Base-by-base conservation (phyloP, 495 filamentous ascomycete genomes). In the Penicillium paradoxum region DNA sequence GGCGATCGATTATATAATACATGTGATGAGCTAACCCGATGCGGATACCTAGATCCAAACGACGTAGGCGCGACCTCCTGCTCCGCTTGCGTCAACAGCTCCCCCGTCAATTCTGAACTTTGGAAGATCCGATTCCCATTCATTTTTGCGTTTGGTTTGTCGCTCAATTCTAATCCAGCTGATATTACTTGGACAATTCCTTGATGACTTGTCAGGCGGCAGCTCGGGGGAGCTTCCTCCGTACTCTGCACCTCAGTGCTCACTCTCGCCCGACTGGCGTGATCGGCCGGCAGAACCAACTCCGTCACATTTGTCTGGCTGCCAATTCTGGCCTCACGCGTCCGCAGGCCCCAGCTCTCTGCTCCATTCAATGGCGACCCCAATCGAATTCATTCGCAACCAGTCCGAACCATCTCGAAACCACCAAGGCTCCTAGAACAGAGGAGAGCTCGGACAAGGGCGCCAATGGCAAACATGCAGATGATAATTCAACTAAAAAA, bases 151-250 rank as follows among this genome's bases (percentile, higher is more conserved):
- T 15, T 22, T 19, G 18, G 39, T 27, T 21, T 10, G 4, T 22
- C 15, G 38, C 47, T n/a, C n/a, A 27, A 3, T 14, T 17, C n/a
- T 3, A 25, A 3, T 27, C n/a, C 19, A 41, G 24, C 40, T 43
- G 4, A 36, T 5, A 19, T 19, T 49, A 15, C 25, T 36, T 11
- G 13, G 1, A 52, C 21, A 29, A 11, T n/a, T 11, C 9, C 17
- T 43, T 44, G 37, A 75, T 75, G 70, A 48, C 66, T 68, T 56
- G 64, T 19, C 67, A 66, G 49, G 50, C 62, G 25, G 65, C 57
- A 41, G 58, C 54, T 45, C 64, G 67, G 24, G 62, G 64, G 42
- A 55, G 59, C 53, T 49, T 64, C 36, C 57, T 72, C 34, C 66
- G 60, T 34, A 63, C 59, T 49, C 58, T 72, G 39, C 60, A 58